Percentiles rank a stretch among this genome's conserved stretches.
Evolutionary conservation across 192 early-diverging fungal genomes (phyloP).

Genomic region (Backusella tuberculispora): DNA sequence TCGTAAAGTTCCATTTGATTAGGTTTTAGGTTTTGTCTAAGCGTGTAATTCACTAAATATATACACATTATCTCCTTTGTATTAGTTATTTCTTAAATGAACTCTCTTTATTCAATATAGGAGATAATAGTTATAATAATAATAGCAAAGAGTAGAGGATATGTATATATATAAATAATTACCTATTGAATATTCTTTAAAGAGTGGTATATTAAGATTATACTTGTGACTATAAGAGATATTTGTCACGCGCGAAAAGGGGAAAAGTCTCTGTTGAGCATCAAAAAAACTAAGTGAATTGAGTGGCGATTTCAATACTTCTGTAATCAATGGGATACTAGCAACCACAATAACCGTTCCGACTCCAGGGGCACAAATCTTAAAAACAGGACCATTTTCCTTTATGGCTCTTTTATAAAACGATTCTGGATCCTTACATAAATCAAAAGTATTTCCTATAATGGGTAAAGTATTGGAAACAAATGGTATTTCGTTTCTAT

Average conservation of each 20-base stretch:
- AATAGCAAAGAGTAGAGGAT: too few species aligned
- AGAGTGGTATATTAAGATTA: not conserved
- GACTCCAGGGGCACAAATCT: not conserved
- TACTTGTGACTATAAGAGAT: not conserved
- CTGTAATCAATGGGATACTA: not conserved
- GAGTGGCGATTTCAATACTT: not conserved
- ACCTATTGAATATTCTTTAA: slow-evolving; percentile 1
- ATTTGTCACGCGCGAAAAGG: not conserved
- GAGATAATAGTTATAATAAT: too few species aligned
- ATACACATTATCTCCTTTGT: not conserved
- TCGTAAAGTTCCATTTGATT: not conserved
- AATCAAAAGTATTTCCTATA: not conserved
- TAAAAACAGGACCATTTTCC: not conserved
- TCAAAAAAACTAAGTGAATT: slow-evolving; percentile 8
- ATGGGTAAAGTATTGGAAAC: not conserved
- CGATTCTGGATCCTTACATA: not conserved
- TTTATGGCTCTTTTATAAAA: not conserved
- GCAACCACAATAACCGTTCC: not conserved
- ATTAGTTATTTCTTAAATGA: not conserved
- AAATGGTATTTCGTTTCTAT: not conserved
- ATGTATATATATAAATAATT: too few species aligned
- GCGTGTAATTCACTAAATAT: not conserved
- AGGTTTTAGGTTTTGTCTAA: not conserved
- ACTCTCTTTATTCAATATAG: not conserved
- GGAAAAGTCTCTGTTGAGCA: not conserved